Conservation (phyloP, 352 stramenopile species). For the Pythium plurisporium region DNA sequence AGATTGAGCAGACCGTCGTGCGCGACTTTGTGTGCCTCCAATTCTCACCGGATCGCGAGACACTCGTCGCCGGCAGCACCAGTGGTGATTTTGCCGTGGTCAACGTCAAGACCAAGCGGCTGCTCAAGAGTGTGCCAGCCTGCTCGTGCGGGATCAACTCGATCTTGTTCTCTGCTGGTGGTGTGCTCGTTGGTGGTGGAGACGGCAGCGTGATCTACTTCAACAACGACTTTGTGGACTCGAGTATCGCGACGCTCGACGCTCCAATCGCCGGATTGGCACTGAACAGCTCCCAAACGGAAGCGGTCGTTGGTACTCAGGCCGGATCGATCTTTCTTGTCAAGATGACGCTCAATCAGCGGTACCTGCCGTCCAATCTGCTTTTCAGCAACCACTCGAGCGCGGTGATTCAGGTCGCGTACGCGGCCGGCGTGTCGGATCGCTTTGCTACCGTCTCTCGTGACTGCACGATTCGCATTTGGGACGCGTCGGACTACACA, state of each 20-base stretch:
- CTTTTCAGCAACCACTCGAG: conserved; percentile 83
- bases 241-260: conserved; percentile 60
- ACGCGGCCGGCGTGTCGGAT: conserved; percentile 73
- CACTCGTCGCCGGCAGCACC: conserved; percentile 77
- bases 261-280: conserved; percentile 52
- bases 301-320: conserved; percentile 72
- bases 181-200: conserved; percentile 73
- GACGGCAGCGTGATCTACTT: conserved; percentile 86
- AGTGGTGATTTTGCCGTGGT: conserved; percentile 87
- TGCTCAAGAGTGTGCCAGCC: conserved; percentile 66
- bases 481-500: conserved; percentile 87
- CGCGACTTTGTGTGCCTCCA: conserved; percentile 81
- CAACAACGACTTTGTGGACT: conserved; percentile 68
- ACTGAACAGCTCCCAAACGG: conserved; percentile 55
- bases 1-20: conserved; percentile 72
- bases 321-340: conserved; percentile 76
- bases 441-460: conserved; percentile 85
- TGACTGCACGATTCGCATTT: conserved; percentile 88
- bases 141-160: conserved; percentile 79
- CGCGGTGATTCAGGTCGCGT: conserved; percentile 74
- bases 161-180: conserved; percentile 40
- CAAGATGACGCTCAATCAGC: conserved; percentile 21
- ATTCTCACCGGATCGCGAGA: conserved; percentile 80
- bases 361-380: conserved; percentile 27
- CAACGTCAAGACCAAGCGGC: conserved; percentile 62